Evolutionary conservation across 257 asterid species (phyloP), one percentile per base, ranked within the genome.

Genomic region (Scutellaria galericulata): DNA sequence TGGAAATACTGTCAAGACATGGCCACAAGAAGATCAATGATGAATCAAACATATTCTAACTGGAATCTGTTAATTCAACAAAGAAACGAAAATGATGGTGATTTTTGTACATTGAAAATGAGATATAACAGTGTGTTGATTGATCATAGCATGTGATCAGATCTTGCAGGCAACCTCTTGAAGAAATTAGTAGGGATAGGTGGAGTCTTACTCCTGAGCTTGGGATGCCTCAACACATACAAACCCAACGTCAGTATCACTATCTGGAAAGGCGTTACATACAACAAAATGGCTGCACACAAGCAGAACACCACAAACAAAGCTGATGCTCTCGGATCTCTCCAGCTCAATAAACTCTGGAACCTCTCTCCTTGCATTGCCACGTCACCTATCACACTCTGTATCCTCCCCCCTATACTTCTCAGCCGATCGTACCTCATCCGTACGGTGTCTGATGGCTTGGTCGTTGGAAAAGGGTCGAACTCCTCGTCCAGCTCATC

Each of bases 351-450:
- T 22, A 91, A 74, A 4, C 89, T 78, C 56, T 83, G 81, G 0
- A 91, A 47, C 74, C 97, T 85, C 78, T 91, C 97, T 71, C 90
- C 95, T 71, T 91, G 97, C 81, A 87, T 85, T 0, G 97, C 97
- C 75, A 89, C 12, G 64, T 91, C 97, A 0, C 97, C 97, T 3
- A 91, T 60, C 81, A 87, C 91, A 0, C 77, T 83, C 75, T 89
- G 96, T 45, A 91, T 78, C 90, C 93, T 81, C 4, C 97, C 97
- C 46, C 96, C 95, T 0, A 91, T 79, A 5, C 93, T 87, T 45
- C 97, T 85, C 61, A 91, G 71, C 9, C 97, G 75, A 20, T 91
- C 97, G 13, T 91, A 91, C 50, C 97, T 76, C 93, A 86, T 91
- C 64, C 89, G 54, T 39, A 91, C 91, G 4, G 74, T 14, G 12